A percentile compares a stretch with the other conserved stretches of the same genome.
Conservation (phyloP, 23 red algal genomes). For the Gracilariopsis chorda region DNA sequence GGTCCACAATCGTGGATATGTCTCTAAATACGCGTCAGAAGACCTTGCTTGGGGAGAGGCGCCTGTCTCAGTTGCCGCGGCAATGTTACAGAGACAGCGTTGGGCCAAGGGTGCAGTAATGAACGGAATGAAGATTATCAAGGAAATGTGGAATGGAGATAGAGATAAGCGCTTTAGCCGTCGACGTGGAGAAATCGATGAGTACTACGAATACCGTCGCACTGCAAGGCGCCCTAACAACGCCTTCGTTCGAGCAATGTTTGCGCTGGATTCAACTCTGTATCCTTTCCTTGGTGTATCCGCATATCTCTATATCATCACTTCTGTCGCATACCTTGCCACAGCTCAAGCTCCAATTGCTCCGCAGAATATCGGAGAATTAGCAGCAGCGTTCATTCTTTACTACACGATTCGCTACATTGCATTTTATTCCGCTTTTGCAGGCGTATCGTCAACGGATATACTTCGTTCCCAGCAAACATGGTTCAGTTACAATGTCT, state of each 20-base stretch:
- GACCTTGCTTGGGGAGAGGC: conserved; percentile 74
- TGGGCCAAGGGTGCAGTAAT: conserved; percentile 84
- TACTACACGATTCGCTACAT: conserved; percentile 73
- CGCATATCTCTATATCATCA: conserved; percentile 58
- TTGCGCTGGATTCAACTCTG: conserved; percentile 64
- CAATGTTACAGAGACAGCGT: conserved; percentile 74
- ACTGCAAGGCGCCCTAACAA: conserved; percentile 64
- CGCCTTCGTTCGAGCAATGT: conserved; percentile 67
- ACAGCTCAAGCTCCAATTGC: conserved; percentile 66
- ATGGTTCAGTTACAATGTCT: conserved; percentile 76
- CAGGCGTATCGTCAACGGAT: conserved; percentile 50
- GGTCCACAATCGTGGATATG: conserved; percentile 71
- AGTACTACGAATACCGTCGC: conserved; percentile 77
- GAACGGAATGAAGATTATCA: conserved; percentile 75
- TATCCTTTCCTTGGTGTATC: conserved; percentile 67
- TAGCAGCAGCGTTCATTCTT: conserved; percentile 60
- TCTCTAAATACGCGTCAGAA: conserved; percentile 71
- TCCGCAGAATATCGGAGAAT: conserved; percentile 21
- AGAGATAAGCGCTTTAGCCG: conserved; percentile 35
- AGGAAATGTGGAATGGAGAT: conserved; percentile 14
- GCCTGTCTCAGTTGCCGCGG: conserved; percentile 71
- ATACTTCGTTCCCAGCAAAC: conserved; percentile 71
- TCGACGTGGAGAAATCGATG: conserved; percentile 64
- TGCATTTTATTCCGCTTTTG: conserved; percentile 68
- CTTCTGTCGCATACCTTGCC: conserved; percentile 41